Base-by-base conservation (phyloP, 768 basidiomycete genomes). In the Hydnum rufescens region DNA sequence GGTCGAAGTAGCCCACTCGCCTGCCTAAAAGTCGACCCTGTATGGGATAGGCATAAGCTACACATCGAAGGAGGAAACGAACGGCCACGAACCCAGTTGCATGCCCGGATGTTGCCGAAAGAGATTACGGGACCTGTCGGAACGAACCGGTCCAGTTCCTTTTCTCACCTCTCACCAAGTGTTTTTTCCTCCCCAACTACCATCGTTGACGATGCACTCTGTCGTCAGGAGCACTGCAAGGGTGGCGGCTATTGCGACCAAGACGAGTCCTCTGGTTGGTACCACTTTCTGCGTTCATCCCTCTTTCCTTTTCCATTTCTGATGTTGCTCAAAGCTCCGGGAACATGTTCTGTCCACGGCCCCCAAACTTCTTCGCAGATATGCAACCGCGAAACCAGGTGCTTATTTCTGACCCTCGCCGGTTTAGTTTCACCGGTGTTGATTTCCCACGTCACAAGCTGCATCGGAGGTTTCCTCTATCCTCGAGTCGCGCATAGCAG, bases 391-490 rank as follows among this genome's bases (percentile, higher is more conserved):
- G 62, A 99, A 99, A 73, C 80, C 95, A 69, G 44, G 44, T 47
- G 85, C 13, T 8, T 47, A 8, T 8, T 19, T 19, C 8, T 39
- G 8, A 19, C 19, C 34, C 13, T 47, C 44, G 26, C 26, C 26
- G 44, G 13, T 25, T 26, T 66, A 66, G 63, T 67, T 65, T 69
- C 64, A 50, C 52, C 58, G 56, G 60, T 56, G 49, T 51, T 42
- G 23, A 44, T 31, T 30, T 62, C 49, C 60, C 93, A 47, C 44
- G 44, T 47, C 44, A 47, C 25, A 13, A 47, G 95, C 90, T 66
- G 95, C 93, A 60, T 93, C 92, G 62, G 95, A 99, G 77, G 95
- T 99, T 60, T 93, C 95, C 43, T 90, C 90, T 62, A 96, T 99
- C 72, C 80, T 99, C 64, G 95, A 99, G 76, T 83, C 84, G 64